These are phyloP conservation scores for Graphium sp. DNA, from an alignment of 2,329 filamentous ascomycete genomes.

Conservation along the genomic window DNA sequence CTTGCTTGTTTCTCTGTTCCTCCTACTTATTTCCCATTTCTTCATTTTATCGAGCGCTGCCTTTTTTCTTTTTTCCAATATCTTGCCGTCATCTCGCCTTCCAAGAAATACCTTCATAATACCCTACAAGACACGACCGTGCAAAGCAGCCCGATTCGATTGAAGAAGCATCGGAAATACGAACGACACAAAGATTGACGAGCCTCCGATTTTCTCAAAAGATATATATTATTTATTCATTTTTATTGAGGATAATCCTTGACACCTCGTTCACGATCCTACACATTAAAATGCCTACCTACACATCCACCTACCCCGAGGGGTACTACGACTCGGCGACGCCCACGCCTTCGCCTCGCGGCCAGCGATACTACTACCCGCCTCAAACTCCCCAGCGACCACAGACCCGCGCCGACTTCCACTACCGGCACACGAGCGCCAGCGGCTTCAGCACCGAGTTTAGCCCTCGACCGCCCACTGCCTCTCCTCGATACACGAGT, in stretches of 20 bases:
- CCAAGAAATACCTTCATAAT: too few species aligned
- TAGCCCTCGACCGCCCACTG: constrained; percentile 28
- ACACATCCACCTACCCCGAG: not conserved
- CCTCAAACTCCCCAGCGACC: constrained; percentile 6
- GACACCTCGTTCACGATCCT: not conserved
- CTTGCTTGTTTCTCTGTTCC: too few species aligned
- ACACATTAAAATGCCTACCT: not conserved
- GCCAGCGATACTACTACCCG: constrained; percentile 1
- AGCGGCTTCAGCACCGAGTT: constrained; percentile 23
- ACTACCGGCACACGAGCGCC: constrained; percentile 10
- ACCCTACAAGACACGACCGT: too few species aligned
- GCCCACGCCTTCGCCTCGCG: constrained; percentile 2
- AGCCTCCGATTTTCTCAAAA: not conserved
- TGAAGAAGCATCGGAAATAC: too few species aligned
- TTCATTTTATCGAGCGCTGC: too few species aligned
- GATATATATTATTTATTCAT: too few species aligned
- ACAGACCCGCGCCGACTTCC: constrained; percentile 7
- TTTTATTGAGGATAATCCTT: not conserved
- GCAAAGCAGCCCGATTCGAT: too few species aligned
- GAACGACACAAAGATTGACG: not conserved
- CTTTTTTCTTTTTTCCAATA: too few species aligned
- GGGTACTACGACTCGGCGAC: constrained; percentile 2
- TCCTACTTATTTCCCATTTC: too few species aligned
- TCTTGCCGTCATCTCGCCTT: too few species aligned
- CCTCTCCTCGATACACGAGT: constrained; percentile 46